Conservation (phyloP, 2,329 filamentous ascomycete species). For the Scortechinia acanthostroma region DNA sequence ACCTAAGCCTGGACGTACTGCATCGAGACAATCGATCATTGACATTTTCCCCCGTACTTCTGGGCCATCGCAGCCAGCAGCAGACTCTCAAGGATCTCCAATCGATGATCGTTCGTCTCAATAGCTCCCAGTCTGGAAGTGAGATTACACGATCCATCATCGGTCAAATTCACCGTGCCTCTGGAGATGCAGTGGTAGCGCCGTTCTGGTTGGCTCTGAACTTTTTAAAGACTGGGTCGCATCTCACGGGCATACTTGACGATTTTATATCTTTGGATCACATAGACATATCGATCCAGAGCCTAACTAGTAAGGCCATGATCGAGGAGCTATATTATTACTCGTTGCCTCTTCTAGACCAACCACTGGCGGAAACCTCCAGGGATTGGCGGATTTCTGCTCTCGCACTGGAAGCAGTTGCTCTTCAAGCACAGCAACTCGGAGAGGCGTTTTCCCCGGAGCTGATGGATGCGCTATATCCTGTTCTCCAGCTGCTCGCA, state of each 20-base stretch:
- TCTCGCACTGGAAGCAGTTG: conserved; percentile 47
- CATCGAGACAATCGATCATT: neutral
- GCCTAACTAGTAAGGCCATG: neutral
- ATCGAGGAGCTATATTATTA: neutral
- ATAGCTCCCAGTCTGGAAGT: neutral
- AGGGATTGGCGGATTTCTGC: conserved; percentile 42
- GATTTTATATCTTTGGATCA: neutral
- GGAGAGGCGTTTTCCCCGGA: conserved; percentile 46
- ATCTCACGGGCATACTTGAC: neutral
- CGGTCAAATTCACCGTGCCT: conserved; percentile 28
- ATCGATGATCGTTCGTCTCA: neutral
- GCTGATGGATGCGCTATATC: conserved; percentile 55
- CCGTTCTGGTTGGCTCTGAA: conserved; percentile 47
- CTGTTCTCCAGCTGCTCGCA: conserved; percentile 48
- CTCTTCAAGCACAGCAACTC: conserved; percentile 44
- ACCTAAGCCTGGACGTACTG: neutral
- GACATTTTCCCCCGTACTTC: neutral
- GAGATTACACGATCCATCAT: conserved; percentile 37
- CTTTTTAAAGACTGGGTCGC: conserved; percentile 12
- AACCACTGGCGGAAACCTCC: conserved; percentile 13
- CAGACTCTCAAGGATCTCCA: neutral
- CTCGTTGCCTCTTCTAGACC: conserved; percentile 19
- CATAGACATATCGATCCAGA: neutral
- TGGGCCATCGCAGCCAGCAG: neutral
- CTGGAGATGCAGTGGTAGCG: conserved; percentile 33